phyloP scores from a whole-genome alignment of 257 asterid species.

The Gentiana dahurica region DNA sequence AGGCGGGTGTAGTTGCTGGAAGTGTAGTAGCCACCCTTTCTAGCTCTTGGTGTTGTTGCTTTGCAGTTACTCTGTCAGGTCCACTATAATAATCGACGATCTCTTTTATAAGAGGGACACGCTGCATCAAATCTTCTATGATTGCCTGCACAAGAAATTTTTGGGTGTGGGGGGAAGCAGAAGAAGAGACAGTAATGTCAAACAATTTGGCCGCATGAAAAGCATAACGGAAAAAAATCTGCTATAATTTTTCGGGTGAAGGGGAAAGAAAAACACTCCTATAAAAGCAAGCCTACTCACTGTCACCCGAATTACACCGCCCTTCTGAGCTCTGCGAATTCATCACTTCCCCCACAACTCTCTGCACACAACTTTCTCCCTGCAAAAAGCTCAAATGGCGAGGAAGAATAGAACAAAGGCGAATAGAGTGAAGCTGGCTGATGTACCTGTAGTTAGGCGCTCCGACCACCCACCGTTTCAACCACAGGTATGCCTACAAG shows the following conservation, averaged over 20 bases:
- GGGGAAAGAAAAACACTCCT: too few species aligned
- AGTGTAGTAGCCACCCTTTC: constrained; percentile 75
- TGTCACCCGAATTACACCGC: too few species aligned
- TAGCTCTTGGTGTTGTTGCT: constrained; percentile 64
- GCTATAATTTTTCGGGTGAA: neutral
- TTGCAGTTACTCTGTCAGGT: constrained; percentile 81
- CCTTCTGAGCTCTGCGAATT: too few species aligned
- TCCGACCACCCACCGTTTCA: too few species aligned
- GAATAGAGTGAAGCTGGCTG: too few species aligned
- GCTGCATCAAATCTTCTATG: constrained; percentile 61
- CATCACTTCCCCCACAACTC: too few species aligned
- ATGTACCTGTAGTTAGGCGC: too few species aligned
- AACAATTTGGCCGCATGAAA: constrained; percentile 2
- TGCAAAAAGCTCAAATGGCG: too few species aligned
- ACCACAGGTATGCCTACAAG: too few species aligned
- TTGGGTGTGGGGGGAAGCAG: neutral
- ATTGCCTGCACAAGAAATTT: constrained; percentile 33
- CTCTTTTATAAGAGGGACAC: constrained; percentile 61
- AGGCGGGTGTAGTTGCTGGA: constrained; percentile 63
- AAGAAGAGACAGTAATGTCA: constrained; percentile 4
- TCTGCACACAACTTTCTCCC: too few species aligned
- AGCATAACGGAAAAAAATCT: constrained; percentile 2
- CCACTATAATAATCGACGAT: constrained; percentile 75
- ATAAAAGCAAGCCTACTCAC: too few species aligned
- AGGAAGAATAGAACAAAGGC: too few species aligned